A percentile compares a stretch with the other conserved stretches of the same genome.
phyloP scores from a whole-genome alignment of 331 rosid species.

The Malus hybrid region DNA sequence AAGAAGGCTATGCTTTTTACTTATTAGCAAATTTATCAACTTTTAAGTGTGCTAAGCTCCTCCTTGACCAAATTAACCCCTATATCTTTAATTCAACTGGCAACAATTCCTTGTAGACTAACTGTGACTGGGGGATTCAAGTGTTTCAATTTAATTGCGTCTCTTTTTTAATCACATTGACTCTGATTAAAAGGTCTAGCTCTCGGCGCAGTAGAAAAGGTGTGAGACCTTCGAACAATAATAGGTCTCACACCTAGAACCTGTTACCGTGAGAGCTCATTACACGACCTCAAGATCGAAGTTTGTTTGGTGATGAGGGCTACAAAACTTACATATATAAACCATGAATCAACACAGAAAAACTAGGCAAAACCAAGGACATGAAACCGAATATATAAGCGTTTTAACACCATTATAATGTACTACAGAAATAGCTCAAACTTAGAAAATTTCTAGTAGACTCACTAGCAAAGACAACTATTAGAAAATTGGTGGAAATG shows the following conservation, averaged over 20 bases:
- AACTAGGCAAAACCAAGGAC: background rate
- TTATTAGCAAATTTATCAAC: background rate
- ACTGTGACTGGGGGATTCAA: background rate
- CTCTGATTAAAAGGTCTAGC: background rate
- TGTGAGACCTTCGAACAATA: background rate
- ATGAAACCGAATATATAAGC: background rate
- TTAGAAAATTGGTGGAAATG: background rate
- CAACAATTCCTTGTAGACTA: background rate
- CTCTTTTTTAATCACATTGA: background rate
- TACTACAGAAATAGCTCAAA: background rate
- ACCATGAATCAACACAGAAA: background rate
- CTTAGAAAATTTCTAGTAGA: background rate
- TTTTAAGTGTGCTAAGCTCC: background rate
- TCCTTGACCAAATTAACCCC: background rate
- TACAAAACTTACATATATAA: background rate
- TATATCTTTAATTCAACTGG: background rate
- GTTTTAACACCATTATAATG: background rate
- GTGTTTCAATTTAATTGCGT: background rate
- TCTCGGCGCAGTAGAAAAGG: background rate
- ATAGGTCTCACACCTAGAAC: background rate
- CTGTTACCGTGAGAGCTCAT: background rate
- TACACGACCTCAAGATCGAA: background rate
- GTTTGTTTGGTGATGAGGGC: background rate
- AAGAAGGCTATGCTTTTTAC: background rate
- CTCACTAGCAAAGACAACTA: background rate